Percentiles rank a stretch among this genome's conserved stretches.
phyloP scores from a whole-genome alignment of 2,329 filamentous ascomycete species.

The Aspergillus felis region DNA sequence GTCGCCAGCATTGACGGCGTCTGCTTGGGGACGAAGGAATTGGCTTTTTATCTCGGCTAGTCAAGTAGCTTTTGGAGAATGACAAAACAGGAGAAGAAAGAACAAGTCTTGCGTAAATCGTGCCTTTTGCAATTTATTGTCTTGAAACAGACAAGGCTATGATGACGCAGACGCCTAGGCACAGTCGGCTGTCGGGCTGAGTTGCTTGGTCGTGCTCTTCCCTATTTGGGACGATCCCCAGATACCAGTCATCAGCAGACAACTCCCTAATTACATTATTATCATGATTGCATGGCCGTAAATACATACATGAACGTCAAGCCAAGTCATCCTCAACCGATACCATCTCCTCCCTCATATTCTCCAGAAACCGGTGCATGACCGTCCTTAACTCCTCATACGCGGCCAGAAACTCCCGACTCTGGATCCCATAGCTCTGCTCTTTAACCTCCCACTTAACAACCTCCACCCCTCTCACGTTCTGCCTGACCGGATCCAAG shows the following conservation, averaged over 20 bases:
- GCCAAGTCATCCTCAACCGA: neutral
- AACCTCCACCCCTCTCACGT: neutral
- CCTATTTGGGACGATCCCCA: neutral
- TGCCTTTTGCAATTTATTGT: neutral
- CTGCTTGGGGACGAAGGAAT: neutral
- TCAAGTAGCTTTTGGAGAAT: neutral
- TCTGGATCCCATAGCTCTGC: slow-evolving; percentile 11
- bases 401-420: slow-evolving; percentile 4
- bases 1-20: slow-evolving; percentile 7
- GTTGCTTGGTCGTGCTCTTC: neutral
- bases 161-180: neutral
- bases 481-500: neutral
- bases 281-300: neutral
- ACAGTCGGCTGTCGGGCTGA: neutral
- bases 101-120: neutral
- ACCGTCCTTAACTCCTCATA: slow-evolving; percentile 2
- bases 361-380: slow-evolving; percentile 6
- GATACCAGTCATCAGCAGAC: neutral
- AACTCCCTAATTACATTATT: too few species aligned
- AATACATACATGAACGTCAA: neutral
- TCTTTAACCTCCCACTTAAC: slow-evolving; percentile 5
- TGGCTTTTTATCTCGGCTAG: neutral
- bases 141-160: neutral
- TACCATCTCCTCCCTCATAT: slow-evolving; percentile 8
- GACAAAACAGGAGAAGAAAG: neutral